Conservation (phyloP, 164 flowering plant species). For the Pachysandra terminalis region DNA sequence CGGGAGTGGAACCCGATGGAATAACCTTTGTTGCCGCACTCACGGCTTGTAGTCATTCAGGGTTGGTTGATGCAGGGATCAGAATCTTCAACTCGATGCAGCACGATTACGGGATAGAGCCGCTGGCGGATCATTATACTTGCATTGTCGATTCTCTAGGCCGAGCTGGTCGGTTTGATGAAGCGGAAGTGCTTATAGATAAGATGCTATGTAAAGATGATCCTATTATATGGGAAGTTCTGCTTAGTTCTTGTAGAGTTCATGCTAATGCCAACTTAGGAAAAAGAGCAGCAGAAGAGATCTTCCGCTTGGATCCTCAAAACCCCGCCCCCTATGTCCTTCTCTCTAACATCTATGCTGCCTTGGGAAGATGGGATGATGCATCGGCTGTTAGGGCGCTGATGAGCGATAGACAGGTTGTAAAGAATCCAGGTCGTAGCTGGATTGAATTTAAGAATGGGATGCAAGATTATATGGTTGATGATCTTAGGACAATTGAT, state of each 20-base stretch:
- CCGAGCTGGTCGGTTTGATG: constrained; percentile 64
- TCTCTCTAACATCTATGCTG: constrained; percentile 64
- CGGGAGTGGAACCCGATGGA: constrained; percentile 53
- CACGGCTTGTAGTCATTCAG: constrained; percentile 86
- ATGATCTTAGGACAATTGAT: constrained; percentile 17
- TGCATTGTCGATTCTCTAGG: constrained; percentile 70
- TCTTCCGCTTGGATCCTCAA: constrained; percentile 54
- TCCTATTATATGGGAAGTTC: constrained; percentile 75
- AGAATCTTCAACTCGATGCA: constrained; percentile 63
- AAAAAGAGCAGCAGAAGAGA: constrained; percentile 67
- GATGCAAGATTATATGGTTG: constrained; percentile 26
- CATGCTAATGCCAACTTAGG: constrained; percentile 67
- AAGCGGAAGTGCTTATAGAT: constrained; percentile 58
- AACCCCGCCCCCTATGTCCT: constrained; percentile 70
- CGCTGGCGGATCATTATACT: constrained; percentile 64
- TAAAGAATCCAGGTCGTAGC: constrained; percentile 66
- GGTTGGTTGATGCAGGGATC: constrained; percentile 60
- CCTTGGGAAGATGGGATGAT: constrained; percentile 77
- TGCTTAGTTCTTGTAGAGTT: constrained; percentile 76
- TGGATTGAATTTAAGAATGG: constrained; percentile 44
- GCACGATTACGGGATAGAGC: constrained; percentile 45
- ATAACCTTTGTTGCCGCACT: constrained; percentile 70
- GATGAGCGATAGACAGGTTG: constrained; percentile 45
- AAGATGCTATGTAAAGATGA: constrained; percentile 63
- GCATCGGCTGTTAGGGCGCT: constrained; percentile 47